Conservation (phyloP, 1,284 basidiomycete genomes). For the Rhodotorula sp. region DNA sequence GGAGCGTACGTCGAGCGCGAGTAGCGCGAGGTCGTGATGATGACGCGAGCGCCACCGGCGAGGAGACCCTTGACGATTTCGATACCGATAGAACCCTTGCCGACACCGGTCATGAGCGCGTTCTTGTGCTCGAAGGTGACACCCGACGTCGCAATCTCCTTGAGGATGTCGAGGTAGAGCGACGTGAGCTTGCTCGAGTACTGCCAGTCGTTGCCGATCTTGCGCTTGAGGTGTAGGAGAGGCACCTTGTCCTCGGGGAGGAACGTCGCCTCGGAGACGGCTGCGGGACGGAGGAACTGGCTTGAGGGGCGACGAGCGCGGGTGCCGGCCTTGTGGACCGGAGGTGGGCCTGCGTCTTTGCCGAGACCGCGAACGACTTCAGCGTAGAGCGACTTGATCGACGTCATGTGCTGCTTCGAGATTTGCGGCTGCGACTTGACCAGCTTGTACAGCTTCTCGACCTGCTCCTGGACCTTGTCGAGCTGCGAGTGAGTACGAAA, state of each 20-base stretch:
- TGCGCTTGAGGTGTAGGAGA: slow-evolving; percentile 92
- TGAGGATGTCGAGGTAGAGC: slow-evolving; percentile 81
- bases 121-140: slow-evolving; percentile 99
- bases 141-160: slow-evolving; percentile 96
- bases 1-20: slow-evolving; percentile 37
- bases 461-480: slow-evolving; percentile 83
- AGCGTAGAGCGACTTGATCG: slow-evolving; percentile 94
- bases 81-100: slow-evolving; percentile 94
- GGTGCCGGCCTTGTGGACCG: slow-evolving; percentile 43
- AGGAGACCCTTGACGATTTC: slow-evolving; percentile 96
- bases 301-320: slow-evolving; percentile 82
- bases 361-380: slow-evolving; percentile 75
- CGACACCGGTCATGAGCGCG: slow-evolving; percentile 93
- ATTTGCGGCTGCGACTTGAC: slow-evolving; percentile 96
- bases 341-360: slow-evolving; percentile 45
- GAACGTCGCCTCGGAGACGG: slow-evolving; percentile 64
- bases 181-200: slow-evolving; percentile 91
- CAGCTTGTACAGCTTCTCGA: slow-evolving; percentile 93
- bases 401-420: slow-evolving; percentile 92
- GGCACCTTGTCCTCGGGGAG: slow-evolving; percentile 88
- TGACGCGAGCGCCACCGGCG: slow-evolving; percentile 91
- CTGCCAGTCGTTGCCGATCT: slow-evolving; percentile 93
- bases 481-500: slow-evolving; percentile 51
- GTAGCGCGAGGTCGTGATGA: slow-evolving; percentile 86
- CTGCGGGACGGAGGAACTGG: slow-evolving; percentile 87